These are phyloP conservation scores for Shiraia sp. DNA, from an alignment of 2,329 filamentous ascomycete genomes.

Conservation along the genomic window DNA sequence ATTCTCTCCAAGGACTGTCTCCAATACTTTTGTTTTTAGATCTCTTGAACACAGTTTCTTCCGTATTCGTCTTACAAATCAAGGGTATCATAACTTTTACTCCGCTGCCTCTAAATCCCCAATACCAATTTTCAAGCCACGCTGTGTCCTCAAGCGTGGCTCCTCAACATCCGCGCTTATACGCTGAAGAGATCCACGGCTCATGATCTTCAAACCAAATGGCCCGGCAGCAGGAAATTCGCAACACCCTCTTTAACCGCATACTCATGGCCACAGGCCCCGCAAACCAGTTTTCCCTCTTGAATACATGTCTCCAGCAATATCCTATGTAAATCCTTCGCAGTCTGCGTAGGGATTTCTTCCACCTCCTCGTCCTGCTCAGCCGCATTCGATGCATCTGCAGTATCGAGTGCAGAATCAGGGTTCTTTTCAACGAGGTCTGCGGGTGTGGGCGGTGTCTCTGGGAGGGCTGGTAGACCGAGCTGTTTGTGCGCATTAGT, in stretches of 20 bases:
- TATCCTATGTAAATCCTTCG: slow-evolving; percentile 78
- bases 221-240: slow-evolving; percentile 91
- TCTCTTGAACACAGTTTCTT: not conserved
- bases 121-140: not conserved
- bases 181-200: not conserved
- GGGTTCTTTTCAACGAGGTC: slow-evolving; percentile 32
- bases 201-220: slow-evolving; percentile 66
- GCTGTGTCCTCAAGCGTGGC: not conserved
- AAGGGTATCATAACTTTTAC: slow-evolving; percentile 30
- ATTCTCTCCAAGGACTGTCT: not conserved
- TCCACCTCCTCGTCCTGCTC: slow-evolving; percentile 53
- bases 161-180: not conserved
- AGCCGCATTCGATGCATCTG: slow-evolving; percentile 23
- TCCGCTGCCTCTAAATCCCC: slow-evolving; percentile 1
- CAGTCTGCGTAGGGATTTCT: slow-evolving; percentile 66
- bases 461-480: slow-evolving; percentile 74
- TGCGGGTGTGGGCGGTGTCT: slow-evolving; percentile 33
- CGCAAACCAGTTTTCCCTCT: slow-evolving; percentile 88
- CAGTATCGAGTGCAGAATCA: slow-evolving; percentile 2
- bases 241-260: slow-evolving; percentile 93
- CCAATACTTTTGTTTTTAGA: not conserved
- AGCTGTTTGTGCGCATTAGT: slow-evolving; percentile 57
- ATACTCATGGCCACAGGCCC: slow-evolving; percentile 91
- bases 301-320: slow-evolving; percentile 88
- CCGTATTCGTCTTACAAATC: slow-evolving; percentile 9